Evolutionary conservation across 192 early-diverging fungal genomes (phyloP).

Genomic region (Coemansia guatemalensis): DNA sequence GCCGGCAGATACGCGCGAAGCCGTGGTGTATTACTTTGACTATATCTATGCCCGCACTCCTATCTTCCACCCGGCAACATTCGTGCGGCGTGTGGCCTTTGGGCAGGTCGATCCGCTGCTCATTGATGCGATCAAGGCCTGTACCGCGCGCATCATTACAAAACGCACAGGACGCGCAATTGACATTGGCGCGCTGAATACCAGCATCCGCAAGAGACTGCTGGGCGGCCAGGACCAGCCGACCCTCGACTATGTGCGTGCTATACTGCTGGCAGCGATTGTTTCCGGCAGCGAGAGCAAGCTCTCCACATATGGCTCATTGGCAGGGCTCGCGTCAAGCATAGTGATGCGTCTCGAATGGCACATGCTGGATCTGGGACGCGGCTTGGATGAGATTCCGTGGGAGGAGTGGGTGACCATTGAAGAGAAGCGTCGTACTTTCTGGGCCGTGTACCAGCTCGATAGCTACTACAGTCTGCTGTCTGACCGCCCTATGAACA

Average conservation of each 20-base stretch:
- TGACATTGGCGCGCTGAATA: constrained; percentile 29
- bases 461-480: constrained; percentile 50
- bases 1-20: constrained; percentile 26
- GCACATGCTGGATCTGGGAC: constrained; percentile 48
- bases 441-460: constrained; percentile 50
- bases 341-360: constrained; percentile 46
- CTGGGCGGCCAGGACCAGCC: constrained; percentile 39
- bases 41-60: constrained; percentile 46
- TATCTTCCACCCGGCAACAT: constrained; percentile 49
- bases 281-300: constrained; percentile 34
- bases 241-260: constrained; percentile 47
- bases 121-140: constrained; percentile 40
- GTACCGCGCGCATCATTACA: constrained; percentile 31
- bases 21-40: constrained; percentile 46
- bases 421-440: constrained; percentile 48
- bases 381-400: constrained; percentile 8
- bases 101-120: constrained; percentile 39
- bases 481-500: constrained; percentile 46
- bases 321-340: constrained; percentile 43
- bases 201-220: constrained; percentile 31
- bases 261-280: constrained; percentile 40
- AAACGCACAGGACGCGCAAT: constrained; percentile 25
- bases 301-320: constrained; percentile 49
- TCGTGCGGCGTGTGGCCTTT: constrained; percentile 39
- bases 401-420: constrained; percentile 42